Evolutionary conservation across 495 filamentous ascomycete genomes (phyloP).

Genomic region (Pyrenula aspistea): DNA sequence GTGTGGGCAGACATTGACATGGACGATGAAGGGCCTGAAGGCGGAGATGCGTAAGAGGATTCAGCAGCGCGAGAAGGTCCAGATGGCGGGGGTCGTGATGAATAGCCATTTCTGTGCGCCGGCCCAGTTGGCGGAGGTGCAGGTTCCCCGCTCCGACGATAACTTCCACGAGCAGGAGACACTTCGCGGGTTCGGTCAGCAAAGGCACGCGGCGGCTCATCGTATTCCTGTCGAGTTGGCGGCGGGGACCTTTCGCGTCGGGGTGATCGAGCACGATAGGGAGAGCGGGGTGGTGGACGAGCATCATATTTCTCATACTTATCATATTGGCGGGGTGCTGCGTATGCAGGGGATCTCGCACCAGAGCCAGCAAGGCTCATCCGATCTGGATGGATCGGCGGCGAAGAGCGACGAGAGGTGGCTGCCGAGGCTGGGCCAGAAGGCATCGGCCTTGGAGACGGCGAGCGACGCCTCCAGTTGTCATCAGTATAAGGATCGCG

Average conservation of each 20-base stretch:
- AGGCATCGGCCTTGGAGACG: conserved; percentile 13
- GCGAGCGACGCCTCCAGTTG: conserved; percentile 11
- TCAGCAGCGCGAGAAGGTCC: conserved; percentile 10
- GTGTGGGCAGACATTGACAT: conserved; percentile 33
- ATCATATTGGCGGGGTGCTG: conserved; percentile 2
- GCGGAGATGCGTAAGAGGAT: conserved; percentile 10
- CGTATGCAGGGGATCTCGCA: conserved; percentile 11
- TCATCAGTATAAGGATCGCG: conserved; percentile 7
- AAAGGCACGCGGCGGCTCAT: not conserved
- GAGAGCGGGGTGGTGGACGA: conserved; percentile 2
- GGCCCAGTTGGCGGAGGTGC: conserved; percentile 5
- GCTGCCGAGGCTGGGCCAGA: conserved; percentile 24
- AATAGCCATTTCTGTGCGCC: conserved; percentile 13
- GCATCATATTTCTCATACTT: conserved; percentile 3
- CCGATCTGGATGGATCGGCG: conserved; percentile 17
- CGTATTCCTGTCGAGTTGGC: not conserved
- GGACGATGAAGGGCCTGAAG: conserved; percentile 34
- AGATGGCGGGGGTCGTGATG: conserved; percentile 19
- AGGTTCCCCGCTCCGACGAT: conserved; percentile 8
- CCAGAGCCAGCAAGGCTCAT: conserved; percentile 9
- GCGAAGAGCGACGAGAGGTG: conserved; percentile 28
- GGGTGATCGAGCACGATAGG: conserved; percentile 6
- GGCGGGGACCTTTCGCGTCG: conserved; percentile 1
- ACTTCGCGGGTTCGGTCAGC: conserved; percentile 3
- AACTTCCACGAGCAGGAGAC: conserved; percentile 9